Evolutionary conservation across 2,329 filamentous ascomycete species (phyloP), one percentile per base, ranked within the genome.

Genomic region (Botrytis cinerea): DNA sequence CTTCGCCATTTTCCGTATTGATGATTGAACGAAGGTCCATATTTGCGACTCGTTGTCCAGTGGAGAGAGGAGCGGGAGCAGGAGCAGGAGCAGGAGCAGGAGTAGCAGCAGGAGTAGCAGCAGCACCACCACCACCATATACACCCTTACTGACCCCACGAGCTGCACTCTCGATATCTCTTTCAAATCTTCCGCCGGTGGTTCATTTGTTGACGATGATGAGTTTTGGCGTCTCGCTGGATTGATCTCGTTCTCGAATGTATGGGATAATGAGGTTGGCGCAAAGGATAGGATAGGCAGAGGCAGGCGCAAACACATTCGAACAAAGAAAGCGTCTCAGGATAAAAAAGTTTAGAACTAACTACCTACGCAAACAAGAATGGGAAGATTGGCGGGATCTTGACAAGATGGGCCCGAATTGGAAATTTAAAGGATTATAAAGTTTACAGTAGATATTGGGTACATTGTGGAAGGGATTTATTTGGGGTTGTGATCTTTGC

Each of bases 11-110:
- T 75, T 81, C 80, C 40, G 74, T 83, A 79, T 86, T 86, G 82
- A 87, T 85, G 78, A 87, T 86, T 72, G 84, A 85, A 80, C 84
- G 83, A 79, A 87, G 83, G 81, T 87, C 85, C 85, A 87, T 87
- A 79, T 79, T 71, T 79, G 80, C 78, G 79, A 76, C 74, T 75
- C 66, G 74, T 70, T 74, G 72, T 74, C 74, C 75, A 76, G 74
- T 67, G 18, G 32, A 32, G 32, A 32, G 32, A 32, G 40, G 10
- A 43, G 40, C 75, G 76, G 35, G 35, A 35, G 74, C 66, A 20
- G 43, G 1, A 45, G 43, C 16, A 45, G 38, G 2, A 43, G 40
- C 40, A 14, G 40, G 2, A 43, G 74, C 66, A 45, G 43, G 5
- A 45, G 43, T 2, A 45, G 35, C 3, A 43, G 40, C 40, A 43